phyloP scores from a whole-genome alignment of 371 early-diverging fungal species.

The Mucor racemosus region DNA sequence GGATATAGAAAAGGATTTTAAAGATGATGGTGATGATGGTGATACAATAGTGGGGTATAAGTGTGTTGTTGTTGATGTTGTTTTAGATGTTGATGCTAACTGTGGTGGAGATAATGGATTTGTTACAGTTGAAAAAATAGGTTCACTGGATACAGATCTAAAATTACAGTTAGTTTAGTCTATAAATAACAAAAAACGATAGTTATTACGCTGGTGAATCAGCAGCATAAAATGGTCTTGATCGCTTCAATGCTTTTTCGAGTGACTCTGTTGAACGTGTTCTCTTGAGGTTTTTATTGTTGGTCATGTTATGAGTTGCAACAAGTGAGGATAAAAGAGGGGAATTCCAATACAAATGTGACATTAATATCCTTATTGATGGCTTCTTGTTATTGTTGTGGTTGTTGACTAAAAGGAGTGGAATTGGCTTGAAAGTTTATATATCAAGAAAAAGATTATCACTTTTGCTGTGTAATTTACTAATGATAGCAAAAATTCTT shows the following conservation, averaged over 20 bases:
- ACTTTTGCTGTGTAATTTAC: neutral
- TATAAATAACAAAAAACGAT: neutral
- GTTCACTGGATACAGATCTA: neutral
- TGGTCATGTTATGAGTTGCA: constrained; percentile 7
- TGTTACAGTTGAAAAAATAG: neutral
- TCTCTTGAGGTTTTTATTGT: constrained; percentile 25
- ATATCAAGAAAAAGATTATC: neutral
- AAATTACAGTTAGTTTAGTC: neutral
- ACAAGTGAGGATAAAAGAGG: constrained; percentile 23
- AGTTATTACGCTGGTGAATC: neutral
- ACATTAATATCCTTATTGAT: constrained; percentile 13
- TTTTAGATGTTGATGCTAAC: constrained; percentile 1
- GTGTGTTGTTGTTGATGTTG: neutral
- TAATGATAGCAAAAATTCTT: neutral
- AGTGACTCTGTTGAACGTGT: constrained; percentile 26
- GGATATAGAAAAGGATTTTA: constrained; percentile 20
- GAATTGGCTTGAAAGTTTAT: neutral
- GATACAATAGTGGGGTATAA: neutral
- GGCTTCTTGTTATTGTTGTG: neutral
- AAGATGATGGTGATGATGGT: neutral
- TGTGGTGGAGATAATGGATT: neutral
- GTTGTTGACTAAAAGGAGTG: neutral
- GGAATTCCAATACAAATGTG: constrained; percentile 20
- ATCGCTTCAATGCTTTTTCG: constrained; percentile 22
- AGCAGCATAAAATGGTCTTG: constrained; percentile 11